Evolutionary conservation across 2,329 filamentous ascomycete genomes (phyloP).

Genomic region (Bipolaris bicolor): DNA sequence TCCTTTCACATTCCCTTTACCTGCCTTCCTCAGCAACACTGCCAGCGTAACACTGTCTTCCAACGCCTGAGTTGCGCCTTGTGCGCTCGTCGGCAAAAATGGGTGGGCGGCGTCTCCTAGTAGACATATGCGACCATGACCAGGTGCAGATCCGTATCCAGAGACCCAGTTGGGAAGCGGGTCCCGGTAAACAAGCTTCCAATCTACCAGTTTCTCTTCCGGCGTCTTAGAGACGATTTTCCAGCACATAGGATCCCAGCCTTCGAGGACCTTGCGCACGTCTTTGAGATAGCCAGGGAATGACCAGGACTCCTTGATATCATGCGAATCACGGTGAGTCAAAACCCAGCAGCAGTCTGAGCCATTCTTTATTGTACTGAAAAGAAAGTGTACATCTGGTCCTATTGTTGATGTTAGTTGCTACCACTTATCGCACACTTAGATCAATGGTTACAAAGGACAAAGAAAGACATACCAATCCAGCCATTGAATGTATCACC

Average conservation of each 20-base stretch:
- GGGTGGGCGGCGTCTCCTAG: slow-evolving; percentile 63
- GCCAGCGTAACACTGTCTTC: slow-evolving; percentile 54
- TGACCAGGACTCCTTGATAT: slow-evolving; percentile 47
- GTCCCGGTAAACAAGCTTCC: slow-evolving; percentile 63
- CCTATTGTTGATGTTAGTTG: slow-evolving; percentile 17
- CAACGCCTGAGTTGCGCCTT: slow-evolving; percentile 61
- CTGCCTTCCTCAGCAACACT: slow-evolving; percentile 33
- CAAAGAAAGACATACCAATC: slow-evolving; percentile 32
- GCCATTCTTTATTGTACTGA: slow-evolving; percentile 46
- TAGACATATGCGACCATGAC: slow-evolving; percentile 54
- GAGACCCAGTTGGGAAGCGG: slow-evolving; percentile 61
- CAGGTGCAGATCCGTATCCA: slow-evolving; percentile 48
- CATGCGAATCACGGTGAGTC: slow-evolving; percentile 44
- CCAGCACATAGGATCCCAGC: slow-evolving; percentile 44
- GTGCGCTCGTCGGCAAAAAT: slow-evolving; percentile 60
- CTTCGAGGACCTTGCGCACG: slow-evolving; percentile 41
- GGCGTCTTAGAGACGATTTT: slow-evolving; percentile 47
- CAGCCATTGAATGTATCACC: slow-evolving; percentile 49
- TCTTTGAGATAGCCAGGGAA: slow-evolving; percentile 44
- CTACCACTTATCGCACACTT: neutral
- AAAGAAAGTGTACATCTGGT: slow-evolving; percentile 48
- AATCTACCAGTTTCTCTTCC: slow-evolving; percentile 54
- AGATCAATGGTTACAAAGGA: neutral
- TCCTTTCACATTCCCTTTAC: slow-evolving; percentile 37
- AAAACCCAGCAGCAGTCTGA: slow-evolving; percentile 48